These are phyloP conservation scores for Magnolia changhungtana DNA, from an alignment of 164 flowering plant species.

Conservation along the genomic window DNA sequence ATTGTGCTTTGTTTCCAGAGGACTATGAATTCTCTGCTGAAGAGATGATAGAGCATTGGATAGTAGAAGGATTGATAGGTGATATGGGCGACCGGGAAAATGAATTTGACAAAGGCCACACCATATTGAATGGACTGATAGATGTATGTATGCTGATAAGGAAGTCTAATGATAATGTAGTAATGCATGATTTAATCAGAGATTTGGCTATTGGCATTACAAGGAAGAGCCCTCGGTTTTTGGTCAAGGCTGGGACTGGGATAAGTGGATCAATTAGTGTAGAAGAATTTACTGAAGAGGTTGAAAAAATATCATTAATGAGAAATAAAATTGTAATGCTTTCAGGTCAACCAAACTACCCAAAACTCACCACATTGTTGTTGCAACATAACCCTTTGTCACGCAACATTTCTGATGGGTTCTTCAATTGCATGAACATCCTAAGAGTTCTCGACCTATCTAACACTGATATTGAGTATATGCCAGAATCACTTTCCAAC, in stretches of 20 bases:
- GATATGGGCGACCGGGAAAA: slow-evolving; percentile 7
- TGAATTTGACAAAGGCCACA: slow-evolving; percentile 19
- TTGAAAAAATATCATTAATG: slow-evolving; percentile 19
- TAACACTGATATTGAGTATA: slow-evolving; percentile 7
- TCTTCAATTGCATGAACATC: slow-evolving; percentile 18
- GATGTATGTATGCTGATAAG: slow-evolving; percentile 19
- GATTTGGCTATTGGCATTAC: slow-evolving; percentile 23
- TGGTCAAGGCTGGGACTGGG: slow-evolving; percentile 14
- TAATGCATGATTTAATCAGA: slow-evolving; percentile 37
- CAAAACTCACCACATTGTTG: slow-evolving; percentile 18
- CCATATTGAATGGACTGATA: slow-evolving; percentile 17
- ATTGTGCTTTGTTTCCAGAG: slow-evolving; percentile 13
- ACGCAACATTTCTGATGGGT: slow-evolving; percentile 11
- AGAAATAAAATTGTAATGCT: slow-evolving; percentile 9
- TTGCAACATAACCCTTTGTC: slow-evolving; percentile 3
- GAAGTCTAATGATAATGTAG: slow-evolving; percentile 7
- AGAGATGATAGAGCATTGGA: slow-evolving; percentile 14
- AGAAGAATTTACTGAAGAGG: slow-evolving; percentile 7
- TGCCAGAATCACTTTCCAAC: slow-evolving; percentile 26
- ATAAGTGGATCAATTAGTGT: slow-evolving; percentile 3
- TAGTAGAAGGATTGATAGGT: slow-evolving; percentile 21
- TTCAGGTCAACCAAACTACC: slow-evolving; percentile 10
- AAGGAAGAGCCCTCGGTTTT: slow-evolving; percentile 6
- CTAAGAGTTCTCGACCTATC: slow-evolving; percentile 28
- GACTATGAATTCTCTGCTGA: not conserved